Evolutionary conservation across 192 early-diverging fungal species (phyloP).

Genomic region (Physocladia obscura): DNA sequence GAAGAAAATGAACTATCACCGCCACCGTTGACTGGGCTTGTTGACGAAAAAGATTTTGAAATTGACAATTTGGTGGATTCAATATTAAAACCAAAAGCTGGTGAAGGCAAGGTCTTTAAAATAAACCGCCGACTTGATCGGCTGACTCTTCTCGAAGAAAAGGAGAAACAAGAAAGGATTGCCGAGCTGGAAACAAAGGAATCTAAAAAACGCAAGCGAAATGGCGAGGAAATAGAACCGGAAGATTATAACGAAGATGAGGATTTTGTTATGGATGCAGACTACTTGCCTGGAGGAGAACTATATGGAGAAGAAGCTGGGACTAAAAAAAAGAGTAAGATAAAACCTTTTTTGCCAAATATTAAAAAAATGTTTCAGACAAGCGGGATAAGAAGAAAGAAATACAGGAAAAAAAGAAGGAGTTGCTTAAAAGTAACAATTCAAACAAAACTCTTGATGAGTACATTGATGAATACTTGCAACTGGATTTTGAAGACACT

Average conservation of each 20-base stretch:
- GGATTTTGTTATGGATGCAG: slow-evolving; percentile 89
- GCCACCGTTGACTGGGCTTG: slow-evolving; percentile 7
- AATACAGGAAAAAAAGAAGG: slow-evolving; percentile 42
- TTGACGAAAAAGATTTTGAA: slow-evolving; percentile 24
- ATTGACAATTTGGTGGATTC: slow-evolving; percentile 17
- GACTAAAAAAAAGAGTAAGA: slow-evolving; percentile 23
- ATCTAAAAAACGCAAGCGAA: slow-evolving; percentile 29
- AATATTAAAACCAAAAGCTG: slow-evolving; percentile 14
- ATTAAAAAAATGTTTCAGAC: not conserved
- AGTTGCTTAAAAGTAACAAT: slow-evolving; percentile 38
- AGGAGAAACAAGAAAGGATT: slow-evolving; percentile 27
- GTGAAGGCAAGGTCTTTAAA: slow-evolving; percentile 20
- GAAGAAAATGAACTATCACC: slow-evolving; percentile 25
- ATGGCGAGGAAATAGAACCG: slow-evolving; percentile 38
- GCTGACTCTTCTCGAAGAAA: slow-evolving; percentile 1
- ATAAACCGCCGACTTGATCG: slow-evolving; percentile 13
- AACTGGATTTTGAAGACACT: slow-evolving; percentile 91
- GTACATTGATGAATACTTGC: slow-evolving; percentile 88
- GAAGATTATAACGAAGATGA: slow-evolving; percentile 46
- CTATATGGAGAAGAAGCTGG: slow-evolving; percentile 33
- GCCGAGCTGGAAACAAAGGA: slow-evolving; percentile 36
- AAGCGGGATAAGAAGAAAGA: slow-evolving; percentile 30
- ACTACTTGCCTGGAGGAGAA: slow-evolving; percentile 76
- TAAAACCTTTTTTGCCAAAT: not conserved
- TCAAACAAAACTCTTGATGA: slow-evolving; percentile 50